These are phyloP conservation scores for Anastatica hierochuntica DNA, from an alignment of 345 rosid genomes.

Conservation along the genomic window DNA sequence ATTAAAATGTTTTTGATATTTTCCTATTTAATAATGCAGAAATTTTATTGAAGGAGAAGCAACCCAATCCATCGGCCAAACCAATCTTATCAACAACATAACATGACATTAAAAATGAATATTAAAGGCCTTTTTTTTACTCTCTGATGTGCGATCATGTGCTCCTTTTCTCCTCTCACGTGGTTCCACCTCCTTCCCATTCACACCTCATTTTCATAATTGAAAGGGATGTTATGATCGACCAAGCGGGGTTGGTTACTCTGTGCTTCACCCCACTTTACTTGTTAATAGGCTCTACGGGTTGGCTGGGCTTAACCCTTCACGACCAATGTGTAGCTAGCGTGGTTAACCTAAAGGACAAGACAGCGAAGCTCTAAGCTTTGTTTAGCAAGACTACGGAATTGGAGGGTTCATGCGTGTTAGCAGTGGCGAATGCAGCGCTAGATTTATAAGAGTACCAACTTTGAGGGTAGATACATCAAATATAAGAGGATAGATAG, in stretches of 20 bases:
- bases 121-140: too few relatives aligned
- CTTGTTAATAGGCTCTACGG: too few relatives aligned
- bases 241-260: background rate
- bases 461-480: constrained; percentile 26
- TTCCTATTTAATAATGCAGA: too few relatives aligned
- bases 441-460: too few relatives aligned
- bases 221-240: background rate
- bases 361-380: background rate
- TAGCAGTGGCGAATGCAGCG: too few relatives aligned
- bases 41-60: background rate
- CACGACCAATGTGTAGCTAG: too few relatives aligned
- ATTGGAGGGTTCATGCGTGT: too few relatives aligned
- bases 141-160: constrained; percentile 24
- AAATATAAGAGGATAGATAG: background rate
- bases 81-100: constrained; percentile 17
- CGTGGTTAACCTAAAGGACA: too few relatives aligned
- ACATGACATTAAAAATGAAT: constrained; percentile 12
- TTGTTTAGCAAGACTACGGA: constrained; percentile 16
- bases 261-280: too few relatives aligned
- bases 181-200: constrained; percentile 21
- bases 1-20: too few relatives aligned
- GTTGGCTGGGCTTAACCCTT: too few relatives aligned
- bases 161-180: constrained; percentile 26
- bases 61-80: constrained; percentile 17
- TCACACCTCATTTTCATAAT: constrained; percentile 4